These are phyloP conservation scores for Ajuga reptans DNA, from an alignment of 305 asterid species.

Conservation along the genomic window DNA sequence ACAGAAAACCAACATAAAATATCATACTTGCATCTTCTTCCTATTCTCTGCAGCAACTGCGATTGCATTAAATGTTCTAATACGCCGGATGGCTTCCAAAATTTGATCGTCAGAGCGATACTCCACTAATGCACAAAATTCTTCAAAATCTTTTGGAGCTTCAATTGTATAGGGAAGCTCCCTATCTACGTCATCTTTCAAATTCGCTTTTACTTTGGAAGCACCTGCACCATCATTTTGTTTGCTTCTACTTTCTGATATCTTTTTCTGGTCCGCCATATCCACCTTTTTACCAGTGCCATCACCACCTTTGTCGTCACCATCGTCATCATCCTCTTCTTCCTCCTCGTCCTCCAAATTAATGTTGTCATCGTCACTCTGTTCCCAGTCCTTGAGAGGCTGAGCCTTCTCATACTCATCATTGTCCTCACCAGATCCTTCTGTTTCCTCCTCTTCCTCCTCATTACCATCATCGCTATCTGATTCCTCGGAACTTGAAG, in stretches of 20 bases:
- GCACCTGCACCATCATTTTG: conserved; percentile 20
- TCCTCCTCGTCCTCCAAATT: conserved; percentile 53
- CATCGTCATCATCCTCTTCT: conserved; percentile 26
- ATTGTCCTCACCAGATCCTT: conserved; percentile 40
- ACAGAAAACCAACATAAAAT: conserved; percentile 14
- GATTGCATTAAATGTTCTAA: conserved; percentile 72
- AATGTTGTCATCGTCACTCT: conserved; percentile 74
- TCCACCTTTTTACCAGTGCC: conserved; percentile 21
- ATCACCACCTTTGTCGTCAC: conserved; percentile 17
- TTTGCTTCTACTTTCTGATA: conserved; percentile 27
- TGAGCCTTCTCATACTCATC: conserved; percentile 31
- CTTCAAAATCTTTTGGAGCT: conserved; percentile 81
- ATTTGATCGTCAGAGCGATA: conserved; percentile 70
- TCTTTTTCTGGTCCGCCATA: conserved; percentile 24
- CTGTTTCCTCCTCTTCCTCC: conserved; percentile 35
- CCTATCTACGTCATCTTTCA: conserved; percentile 23
- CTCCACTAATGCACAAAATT: conserved; percentile 54
- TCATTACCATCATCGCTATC: conserved; percentile 40
- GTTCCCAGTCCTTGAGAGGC: conserved; percentile 87
- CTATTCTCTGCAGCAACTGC: conserved; percentile 79
- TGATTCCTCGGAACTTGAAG: conserved; percentile 39
- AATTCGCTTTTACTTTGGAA: conserved; percentile 24
- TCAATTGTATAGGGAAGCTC: conserved; percentile 97
- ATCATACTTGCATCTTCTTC: conserved; percentile 83
- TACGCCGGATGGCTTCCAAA: conserved; percentile 80